Evolutionary conservation across 768 basidiomycete genomes (phyloP).

Genomic region (Macrolepiota dolichaula): DNA sequence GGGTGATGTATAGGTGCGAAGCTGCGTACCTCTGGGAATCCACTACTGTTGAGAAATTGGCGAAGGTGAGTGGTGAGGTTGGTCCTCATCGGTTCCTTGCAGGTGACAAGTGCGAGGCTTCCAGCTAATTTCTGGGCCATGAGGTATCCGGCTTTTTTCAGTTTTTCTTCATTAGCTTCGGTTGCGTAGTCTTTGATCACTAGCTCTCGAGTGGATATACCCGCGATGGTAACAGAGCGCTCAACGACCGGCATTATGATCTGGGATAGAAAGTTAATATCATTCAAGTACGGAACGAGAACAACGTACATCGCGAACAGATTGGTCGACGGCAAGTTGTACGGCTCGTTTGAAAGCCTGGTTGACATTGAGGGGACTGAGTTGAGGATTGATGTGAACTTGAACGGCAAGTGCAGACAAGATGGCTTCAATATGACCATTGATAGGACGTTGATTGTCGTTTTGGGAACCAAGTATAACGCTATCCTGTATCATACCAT

Average conservation of each 20-base stretch:
- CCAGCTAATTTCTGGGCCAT: constrained; percentile 98
- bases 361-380: constrained; percentile 72
- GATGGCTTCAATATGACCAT: constrained; percentile 79
- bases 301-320: constrained; percentile 80
- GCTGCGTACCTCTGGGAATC: constrained; percentile 73
- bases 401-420: constrained; percentile 65
- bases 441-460: constrained; percentile 56
- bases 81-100: constrained; percentile 93
- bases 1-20: background rate
- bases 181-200: constrained; percentile 95
- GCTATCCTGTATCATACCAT: constrained; percentile 5
- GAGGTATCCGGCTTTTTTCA: constrained; percentile 87
- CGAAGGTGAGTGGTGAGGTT: constrained; percentile 89
- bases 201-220: constrained; percentile 94
- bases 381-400: constrained; percentile 75
- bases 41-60: constrained; percentile 78
- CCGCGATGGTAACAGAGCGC: constrained; percentile 96
- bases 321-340: constrained; percentile 86
- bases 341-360: constrained; percentile 88
- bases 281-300: background rate
- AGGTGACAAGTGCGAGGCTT: constrained; percentile 93
- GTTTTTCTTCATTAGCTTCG: constrained; percentile 85
- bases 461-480: constrained; percentile 44
- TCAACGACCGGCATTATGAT: constrained; percentile 98
- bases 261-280: constrained; percentile 30